A percentile compares a stretch with the other conserved stretches of the same genome.
phyloP scores from a whole-genome alignment of 164 flowering plant species.

The Malania oleifera region DNA sequence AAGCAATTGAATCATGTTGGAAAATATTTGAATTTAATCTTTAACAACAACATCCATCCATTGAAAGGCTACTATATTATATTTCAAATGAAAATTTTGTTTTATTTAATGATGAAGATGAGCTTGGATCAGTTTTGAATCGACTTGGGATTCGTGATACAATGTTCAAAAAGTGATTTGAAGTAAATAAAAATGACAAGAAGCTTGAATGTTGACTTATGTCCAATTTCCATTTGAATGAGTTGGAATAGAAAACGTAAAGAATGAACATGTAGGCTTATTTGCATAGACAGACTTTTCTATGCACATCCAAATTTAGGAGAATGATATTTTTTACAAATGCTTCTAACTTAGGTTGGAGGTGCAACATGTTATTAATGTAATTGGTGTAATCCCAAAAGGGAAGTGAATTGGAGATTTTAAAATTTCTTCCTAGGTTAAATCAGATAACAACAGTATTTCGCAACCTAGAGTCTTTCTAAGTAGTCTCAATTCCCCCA shows the following conservation, averaged over 20 bases:
- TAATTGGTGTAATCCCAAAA: too few species aligned
- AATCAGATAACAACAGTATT: too few species aligned
- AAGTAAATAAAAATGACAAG: not conserved
- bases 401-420: too few species aligned
- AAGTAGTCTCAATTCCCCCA: too few species aligned
- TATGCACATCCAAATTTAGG: not conserved
- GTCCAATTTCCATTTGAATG: not conserved
- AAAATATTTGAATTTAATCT: not conserved
- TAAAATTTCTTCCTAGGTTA: too few species aligned
- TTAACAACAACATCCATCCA: not conserved
- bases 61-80: not conserved
- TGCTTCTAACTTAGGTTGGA: not conserved
- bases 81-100: not conserved
- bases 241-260: not conserved
- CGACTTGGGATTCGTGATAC: not conserved
- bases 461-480: too few species aligned
- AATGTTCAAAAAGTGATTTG: constrained; percentile 1
- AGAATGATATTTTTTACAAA: not conserved
- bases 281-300: not conserved
- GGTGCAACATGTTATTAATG: not conserved
- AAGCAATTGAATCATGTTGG: too few species aligned
- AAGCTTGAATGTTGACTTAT: not conserved
- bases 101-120: not conserved
- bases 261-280: not conserved
- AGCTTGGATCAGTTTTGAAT: not conserved